Evolutionary conservation across 1,284 basidiomycete genomes (phyloP), one percentile per base, ranked within the genome.

Genomic region (Rhizoctonia solani): DNA sequence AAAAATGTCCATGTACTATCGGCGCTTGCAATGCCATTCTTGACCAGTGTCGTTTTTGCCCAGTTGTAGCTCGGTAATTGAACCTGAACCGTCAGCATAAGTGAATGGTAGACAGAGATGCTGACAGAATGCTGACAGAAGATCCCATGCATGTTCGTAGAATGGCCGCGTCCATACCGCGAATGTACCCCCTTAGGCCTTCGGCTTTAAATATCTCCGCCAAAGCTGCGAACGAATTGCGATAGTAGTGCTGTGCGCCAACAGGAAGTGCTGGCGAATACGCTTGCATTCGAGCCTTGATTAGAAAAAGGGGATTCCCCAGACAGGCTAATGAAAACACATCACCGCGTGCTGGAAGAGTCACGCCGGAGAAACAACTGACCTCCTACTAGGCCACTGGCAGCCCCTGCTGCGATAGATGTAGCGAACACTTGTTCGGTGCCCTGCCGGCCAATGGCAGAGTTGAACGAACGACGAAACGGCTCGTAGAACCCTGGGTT

Each of bases 201-300:
- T 98, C 95, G 1, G 85, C 82, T 63, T 82, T 79, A 73, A 89
- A 88, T 71, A 99, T 95, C 1, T 87, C 92, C 0, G 81, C 75
- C 11, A 99, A 78, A 0, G 95, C 96, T 74, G 96, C 83, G 55
- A 89, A 85, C 0, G 90, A 89, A 73, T 79, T 89, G 72, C 87
- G 91, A 81, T 99, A 99, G 74, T 93, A 78, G 77, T 95, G 95
- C 74, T 98, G 95, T 14, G 94, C 85, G 65, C 95, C 95, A 68
- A 98, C 93, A 14, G 96, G 95, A n/a, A 97, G 82, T 34, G 87
- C 85, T 19, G 95, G 93, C 0, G 94, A 95, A 79, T 93, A 97
- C 32, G 94, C 95, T 81, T 99, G 96, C 88, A 98, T 96, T 52
- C 96, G 86, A 5, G 96, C 96, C 80, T 99, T 99, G 76, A 99